These are phyloP conservation scores for Picea sitchensis DNA, from an alignment of 75 land plant genomes.

Conservation along the genomic window DNA sequence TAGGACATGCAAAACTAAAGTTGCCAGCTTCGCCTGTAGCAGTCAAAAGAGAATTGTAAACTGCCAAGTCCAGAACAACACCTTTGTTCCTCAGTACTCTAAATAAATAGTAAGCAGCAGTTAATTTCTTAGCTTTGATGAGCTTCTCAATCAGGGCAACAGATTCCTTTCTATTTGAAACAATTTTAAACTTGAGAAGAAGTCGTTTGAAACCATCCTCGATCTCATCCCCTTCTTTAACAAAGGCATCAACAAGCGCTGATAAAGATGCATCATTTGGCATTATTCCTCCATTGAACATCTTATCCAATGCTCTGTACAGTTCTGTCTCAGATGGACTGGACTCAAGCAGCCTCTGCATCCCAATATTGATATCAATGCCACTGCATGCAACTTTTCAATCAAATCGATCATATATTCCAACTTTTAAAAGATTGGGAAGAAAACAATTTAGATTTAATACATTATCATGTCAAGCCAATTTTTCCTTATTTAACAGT, in stretches of 20 bases:
- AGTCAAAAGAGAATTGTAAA: neutral
- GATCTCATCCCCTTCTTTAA: neutral
- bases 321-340: constrained; percentile 1
- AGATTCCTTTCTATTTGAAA: neutral
- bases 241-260: neutral
- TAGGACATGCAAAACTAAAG: constrained; percentile 1
- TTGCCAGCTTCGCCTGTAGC: neutral
- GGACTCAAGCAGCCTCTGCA: constrained; percentile 3
- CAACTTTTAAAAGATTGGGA: neutral
- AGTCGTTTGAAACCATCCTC: neutral
- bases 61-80: constrained; percentile 5
- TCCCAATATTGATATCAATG: neutral
- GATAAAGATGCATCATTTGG: neutral
- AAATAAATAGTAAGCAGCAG: constrained; percentile 1
- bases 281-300: neutral
- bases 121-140: neutral
- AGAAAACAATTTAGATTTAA: neutral
- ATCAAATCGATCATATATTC: neutral
- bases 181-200: neutral
- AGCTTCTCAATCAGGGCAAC: neutral
- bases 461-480: neutral
- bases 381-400: constrained; percentile 1
- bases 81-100: constrained; percentile 4
- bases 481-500: neutral
- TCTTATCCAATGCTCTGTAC: neutral